A percentile compares a stretch with the other conserved stretches of the same genome.
These are phyloP conservation scores for Gryganskiella cystojenkinii DNA, from an alignment of 192 early-diverging fungal genomes.

Conservation along the genomic window DNA sequence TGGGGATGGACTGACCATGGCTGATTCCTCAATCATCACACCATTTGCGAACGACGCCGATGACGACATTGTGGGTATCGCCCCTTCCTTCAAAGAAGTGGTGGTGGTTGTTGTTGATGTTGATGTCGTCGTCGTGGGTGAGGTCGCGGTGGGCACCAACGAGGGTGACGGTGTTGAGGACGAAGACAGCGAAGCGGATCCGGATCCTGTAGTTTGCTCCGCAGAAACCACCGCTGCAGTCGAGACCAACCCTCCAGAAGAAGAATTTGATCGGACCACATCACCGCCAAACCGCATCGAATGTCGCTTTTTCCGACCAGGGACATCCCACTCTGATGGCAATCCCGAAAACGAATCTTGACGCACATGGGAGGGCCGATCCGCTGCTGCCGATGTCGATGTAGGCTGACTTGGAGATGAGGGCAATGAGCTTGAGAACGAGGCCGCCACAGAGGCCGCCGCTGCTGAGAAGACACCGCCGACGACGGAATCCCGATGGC, in stretches of 20 bases:
- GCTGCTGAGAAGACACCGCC: conserved; percentile 1
- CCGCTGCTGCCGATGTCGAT: neutral
- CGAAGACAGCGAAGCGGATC: too few relatives aligned
- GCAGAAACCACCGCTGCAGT: neutral
- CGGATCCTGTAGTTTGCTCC: neutral
- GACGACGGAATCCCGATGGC: neutral
- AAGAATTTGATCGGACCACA: conserved; percentile 10
- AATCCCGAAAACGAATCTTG: conserved; percentile 28
- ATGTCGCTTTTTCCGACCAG: conserved; percentile 18
- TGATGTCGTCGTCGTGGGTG: too few relatives aligned
- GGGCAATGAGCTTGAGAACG: neutral
- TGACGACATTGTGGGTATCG: neutral
- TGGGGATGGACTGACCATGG: conserved; percentile 7
- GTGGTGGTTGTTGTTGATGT: neutral
- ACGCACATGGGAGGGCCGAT: neutral
- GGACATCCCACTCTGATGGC: conserved; percentile 28
- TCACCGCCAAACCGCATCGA: conserved; percentile 43
- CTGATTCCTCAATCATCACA: neutral
- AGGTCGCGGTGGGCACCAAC: too few relatives aligned
- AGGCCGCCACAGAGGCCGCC: neutral
- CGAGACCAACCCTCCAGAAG: neutral
- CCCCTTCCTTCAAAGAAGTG: too few relatives aligned
- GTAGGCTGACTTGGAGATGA: conserved; percentile 1
- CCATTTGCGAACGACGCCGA: neutral
- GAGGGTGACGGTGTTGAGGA: too few relatives aligned